Conservation (phyloP, 108 stramenopile species). For the Mediolabrus comicus region DNA sequence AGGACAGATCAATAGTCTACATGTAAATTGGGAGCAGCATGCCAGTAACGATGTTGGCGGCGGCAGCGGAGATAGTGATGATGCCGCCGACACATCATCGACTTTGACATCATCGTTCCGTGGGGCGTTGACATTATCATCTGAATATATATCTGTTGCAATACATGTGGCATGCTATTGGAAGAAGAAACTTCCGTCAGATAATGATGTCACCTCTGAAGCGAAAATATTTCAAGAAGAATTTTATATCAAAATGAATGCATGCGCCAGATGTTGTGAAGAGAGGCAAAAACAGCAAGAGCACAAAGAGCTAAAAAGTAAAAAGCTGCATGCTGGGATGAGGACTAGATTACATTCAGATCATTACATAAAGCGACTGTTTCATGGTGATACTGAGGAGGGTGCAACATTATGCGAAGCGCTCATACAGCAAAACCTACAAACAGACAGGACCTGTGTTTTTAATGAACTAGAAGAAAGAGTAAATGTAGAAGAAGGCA, state of each 20-base stretch:
- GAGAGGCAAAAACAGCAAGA: background rate
- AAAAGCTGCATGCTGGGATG: slow-evolving; percentile 55
- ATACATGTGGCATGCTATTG: slow-evolving; percentile 21
- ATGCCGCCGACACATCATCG: background rate
- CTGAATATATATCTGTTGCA: slow-evolving; percentile 28
- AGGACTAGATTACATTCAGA: slow-evolving; percentile 47
- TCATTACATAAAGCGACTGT: slow-evolving; percentile 43
- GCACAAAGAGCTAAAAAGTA: background rate
- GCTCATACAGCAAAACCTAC: slow-evolving; percentile 20
- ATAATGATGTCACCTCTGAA: background rate
- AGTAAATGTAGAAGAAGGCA: slow-evolving; percentile 51
- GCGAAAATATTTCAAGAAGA: background rate
- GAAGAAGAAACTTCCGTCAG: background rate
- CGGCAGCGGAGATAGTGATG: background rate
- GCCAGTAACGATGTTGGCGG: background rate
- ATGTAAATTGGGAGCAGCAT: slow-evolving; percentile 47
- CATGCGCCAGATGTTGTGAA: background rate
- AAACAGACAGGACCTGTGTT: background rate
- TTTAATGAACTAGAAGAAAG: slow-evolving; percentile 64
- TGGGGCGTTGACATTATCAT: slow-evolving; percentile 28
- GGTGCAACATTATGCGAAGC: slow-evolving; percentile 21
- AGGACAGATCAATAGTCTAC: slow-evolving; percentile 53
- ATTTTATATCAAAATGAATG: background rate
- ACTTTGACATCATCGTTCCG: background rate
- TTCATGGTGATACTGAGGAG: slow-evolving; percentile 16